Conservation (phyloP, 2,329 filamentous ascomycete genomes). For the Pleomassaria siparia region DNA sequence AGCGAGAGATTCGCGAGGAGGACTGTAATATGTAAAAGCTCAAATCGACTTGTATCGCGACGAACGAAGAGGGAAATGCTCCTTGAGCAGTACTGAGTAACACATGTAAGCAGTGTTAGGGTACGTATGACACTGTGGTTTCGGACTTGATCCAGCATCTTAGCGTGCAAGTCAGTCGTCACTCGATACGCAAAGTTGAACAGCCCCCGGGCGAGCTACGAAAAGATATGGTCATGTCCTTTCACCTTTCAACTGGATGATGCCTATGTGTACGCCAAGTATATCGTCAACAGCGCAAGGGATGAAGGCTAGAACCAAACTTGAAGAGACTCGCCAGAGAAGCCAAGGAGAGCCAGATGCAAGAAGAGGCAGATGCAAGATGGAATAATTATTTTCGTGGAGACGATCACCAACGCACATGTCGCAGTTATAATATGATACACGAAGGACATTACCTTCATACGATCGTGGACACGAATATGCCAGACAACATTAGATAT, state of each 20-base stretch:
- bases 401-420: not conserved
- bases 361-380: no score
- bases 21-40: not conserved
- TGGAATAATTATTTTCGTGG: not conserved
- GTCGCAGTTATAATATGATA: not conserved
- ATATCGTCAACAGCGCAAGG: no score
- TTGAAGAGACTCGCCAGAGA: not conserved
- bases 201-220: no score
- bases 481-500: constrained; percentile 63
- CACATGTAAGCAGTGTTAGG: not conserved
- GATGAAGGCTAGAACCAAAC: not conserved
- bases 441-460: constrained; percentile 2
- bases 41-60: not conserved
- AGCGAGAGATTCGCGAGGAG: not conserved
- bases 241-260: no score
- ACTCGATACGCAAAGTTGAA: no score
- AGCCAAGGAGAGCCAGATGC: not conserved
- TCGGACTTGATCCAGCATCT: no score
- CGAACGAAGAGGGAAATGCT: not conserved
- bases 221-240: no score
- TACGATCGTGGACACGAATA: not conserved
- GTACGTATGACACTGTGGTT: not conserved
- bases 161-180: no score
- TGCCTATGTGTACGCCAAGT: no score
- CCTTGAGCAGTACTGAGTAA: not conserved